Evolutionary conservation across 805 yeast genomes (phyloP).

Genomic region (Hanseniaspora taiwanica): DNA sequence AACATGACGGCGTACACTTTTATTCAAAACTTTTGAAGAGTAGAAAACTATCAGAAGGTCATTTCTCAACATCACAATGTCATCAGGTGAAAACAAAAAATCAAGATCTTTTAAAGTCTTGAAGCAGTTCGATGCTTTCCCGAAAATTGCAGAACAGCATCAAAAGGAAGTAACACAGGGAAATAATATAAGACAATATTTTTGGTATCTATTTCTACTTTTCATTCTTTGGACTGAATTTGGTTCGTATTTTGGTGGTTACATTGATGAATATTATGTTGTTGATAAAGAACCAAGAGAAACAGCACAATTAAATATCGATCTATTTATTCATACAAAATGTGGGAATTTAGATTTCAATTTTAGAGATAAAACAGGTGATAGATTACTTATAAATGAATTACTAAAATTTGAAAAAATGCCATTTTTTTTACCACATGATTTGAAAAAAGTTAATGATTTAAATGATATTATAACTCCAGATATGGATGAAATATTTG

Average conservation of each 20-base stretch:
- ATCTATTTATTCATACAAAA: slow-evolving; percentile 71
- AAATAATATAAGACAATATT: slow-evolving; percentile 47
- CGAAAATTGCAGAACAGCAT: slow-evolving; percentile 59
- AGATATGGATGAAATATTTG: slow-evolving; percentile 52
- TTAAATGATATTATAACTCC: slow-evolving; percentile 37
- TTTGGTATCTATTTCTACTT: slow-evolving; percentile 47
- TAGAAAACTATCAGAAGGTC: too few species aligned
- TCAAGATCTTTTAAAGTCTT: slow-evolving; percentile 1
- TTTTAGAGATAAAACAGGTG: slow-evolving; percentile 66
- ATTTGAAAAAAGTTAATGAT: slow-evolving; percentile 33
- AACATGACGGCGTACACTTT: too few species aligned
- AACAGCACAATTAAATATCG: slow-evolving; percentile 59
- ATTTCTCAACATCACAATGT: too few species aligned
- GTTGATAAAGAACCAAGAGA: slow-evolving; percentile 53
- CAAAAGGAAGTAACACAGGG: slow-evolving; percentile 67
- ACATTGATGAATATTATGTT: slow-evolving; percentile 58
- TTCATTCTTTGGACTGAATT: slow-evolving; percentile 73
- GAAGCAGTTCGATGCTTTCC: slow-evolving; percentile 7
- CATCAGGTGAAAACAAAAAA: background rate
- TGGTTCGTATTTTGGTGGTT: slow-evolving; percentile 77
- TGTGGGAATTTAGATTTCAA: slow-evolving; percentile 66
- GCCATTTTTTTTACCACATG: slow-evolving; percentile 39
- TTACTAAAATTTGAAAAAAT: slow-evolving; percentile 58
- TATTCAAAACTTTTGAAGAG: too few species aligned
- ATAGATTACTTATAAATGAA: slow-evolving; percentile 66